These are phyloP conservation scores for Agastache rugosa DNA, from an alignment of 257 asterid species.

Conservation along the genomic window DNA sequence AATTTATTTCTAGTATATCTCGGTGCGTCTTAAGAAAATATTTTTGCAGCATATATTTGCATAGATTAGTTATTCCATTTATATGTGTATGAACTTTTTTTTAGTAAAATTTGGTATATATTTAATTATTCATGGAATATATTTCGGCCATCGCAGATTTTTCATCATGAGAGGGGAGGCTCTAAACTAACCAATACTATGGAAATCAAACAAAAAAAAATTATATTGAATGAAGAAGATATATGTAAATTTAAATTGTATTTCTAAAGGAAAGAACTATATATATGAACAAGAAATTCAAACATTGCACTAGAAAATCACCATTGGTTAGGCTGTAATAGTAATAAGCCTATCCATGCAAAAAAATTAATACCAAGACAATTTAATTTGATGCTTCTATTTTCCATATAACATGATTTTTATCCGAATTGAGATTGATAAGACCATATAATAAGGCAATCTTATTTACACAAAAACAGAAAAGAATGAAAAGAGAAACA, in stretches of 20 bases:
- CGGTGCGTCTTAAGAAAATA: too few species aligned
- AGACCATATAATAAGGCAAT: neutral
- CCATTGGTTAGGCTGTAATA: neutral
- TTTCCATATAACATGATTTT: too few species aligned
- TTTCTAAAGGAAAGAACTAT: too few species aligned
- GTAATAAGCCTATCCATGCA: neutral
- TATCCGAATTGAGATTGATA: too few species aligned
- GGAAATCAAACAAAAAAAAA: neutral
- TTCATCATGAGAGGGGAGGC: neutral
- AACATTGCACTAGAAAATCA: too few species aligned
- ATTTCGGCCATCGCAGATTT: neutral
- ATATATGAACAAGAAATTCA: too few species aligned
- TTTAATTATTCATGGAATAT: neutral
- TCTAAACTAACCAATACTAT: too few species aligned
- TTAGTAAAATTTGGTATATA: too few species aligned
- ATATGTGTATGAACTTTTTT: too few species aligned
- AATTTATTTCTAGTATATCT: too few species aligned
- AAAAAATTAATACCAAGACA: neutral
- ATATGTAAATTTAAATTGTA: neutral
- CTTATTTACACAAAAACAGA: neutral
- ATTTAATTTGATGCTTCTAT: neutral
- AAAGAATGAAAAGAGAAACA: neutral
- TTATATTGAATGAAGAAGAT: neutral
- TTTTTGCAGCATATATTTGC: too few species aligned
- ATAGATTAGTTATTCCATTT: too few species aligned